Base-by-base conservation (phyloP, 805 yeast genomes). In the Candida cerambycidarum region DNA sequence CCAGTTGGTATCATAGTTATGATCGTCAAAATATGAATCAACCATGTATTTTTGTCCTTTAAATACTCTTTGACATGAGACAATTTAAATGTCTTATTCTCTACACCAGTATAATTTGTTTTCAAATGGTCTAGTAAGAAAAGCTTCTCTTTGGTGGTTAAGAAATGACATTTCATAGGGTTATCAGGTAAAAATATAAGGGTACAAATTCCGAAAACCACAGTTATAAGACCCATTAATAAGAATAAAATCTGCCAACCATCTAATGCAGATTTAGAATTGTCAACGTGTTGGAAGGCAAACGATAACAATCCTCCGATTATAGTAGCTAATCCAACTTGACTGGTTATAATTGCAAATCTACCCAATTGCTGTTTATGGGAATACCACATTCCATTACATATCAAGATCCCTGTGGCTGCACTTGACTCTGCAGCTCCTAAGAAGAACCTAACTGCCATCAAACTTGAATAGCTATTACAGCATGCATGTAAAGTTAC, bases 191-290 rank as follows among this genome's bases (percentile, higher is more conserved):
- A 59, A 21, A 64, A 54, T 18, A 75, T 52, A 33, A 64, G 61
- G 8, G 76, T 69, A 0, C 64, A 28, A 1, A 73, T 31, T 5
- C 85, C 85, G 57, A 77, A 78, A 1, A 61, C 34, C 2, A 77
- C 58, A 3, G 85, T 80, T 12, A 78, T 53, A 2, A 76, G 38
- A 7, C 86, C 86, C 54, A 80, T 74, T 3, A 77, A 71, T 13
- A 80, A 53, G 56, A 78, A 80, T 61, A 79, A 71, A 36, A 80
- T 77, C 57, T 78, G 82, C 85, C 85, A 80, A n/a, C 82, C 72
- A 32, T 49, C 48, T 14, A 46, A 32, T 18, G 67, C 57, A 42
- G 78, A 67, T 18, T 64, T 65, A 3, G 48, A 37, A 9, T 58
- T 46, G 35, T 53, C 47, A 16, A 79, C 71, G 49, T 76, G 79